Base-by-base conservation (phyloP, 2,329 filamentous ascomycete species). In the Metarhizium humberi region DNA sequence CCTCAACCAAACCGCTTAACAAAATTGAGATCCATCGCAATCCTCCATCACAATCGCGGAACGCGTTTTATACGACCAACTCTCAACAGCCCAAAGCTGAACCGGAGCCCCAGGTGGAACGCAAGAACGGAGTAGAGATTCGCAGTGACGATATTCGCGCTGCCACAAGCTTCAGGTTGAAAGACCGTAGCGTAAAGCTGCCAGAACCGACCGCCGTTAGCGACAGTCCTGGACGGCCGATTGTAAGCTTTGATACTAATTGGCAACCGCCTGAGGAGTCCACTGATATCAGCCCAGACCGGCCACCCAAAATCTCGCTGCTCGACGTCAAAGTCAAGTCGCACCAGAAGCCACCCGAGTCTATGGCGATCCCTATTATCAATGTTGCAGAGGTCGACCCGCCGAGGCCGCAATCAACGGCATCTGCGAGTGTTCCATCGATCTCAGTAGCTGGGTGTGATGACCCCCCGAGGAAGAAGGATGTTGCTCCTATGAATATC, bases 171-270 rank as follows among this genome's bases (percentile, higher is more conserved):
- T 95, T 95, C 82, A 87, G 78, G 68, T 76, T 94, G 60, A 91
- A 85, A 69, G 90, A 96, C 71, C 86, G 92, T 66, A 96, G 91
- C 71, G 73, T 85, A 56, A 95, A 89, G 68, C 78, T 97, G 59
- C 92, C 92, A 32, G 92, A 87, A 66, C 92, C 92, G 61, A 90
- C 88, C 54, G 86, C 89, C 66, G 92, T 97, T 71, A 96, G 91
- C 75, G 88, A 96, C 74, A 88, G 81, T 67, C 87, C 88, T 64
- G 90, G 90, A 64, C 85, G 92, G 68, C 92, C 92, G 60, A 97
- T 97, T 77, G 92, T 97, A 78, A 97, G 92, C 80, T 97, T 97
- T 79, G 82, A 95, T 73, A 82, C 82, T 66, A 82, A 87, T 68
- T 96, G 90, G 85, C 87, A 84, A 77, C 81, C 84, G 67, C 82